Evolutionary conservation across 2,329 filamentous ascomycete genomes (phyloP), one percentile per base, ranked within the genome.

Genomic region (Beauveria pseudobassiana): DNA sequence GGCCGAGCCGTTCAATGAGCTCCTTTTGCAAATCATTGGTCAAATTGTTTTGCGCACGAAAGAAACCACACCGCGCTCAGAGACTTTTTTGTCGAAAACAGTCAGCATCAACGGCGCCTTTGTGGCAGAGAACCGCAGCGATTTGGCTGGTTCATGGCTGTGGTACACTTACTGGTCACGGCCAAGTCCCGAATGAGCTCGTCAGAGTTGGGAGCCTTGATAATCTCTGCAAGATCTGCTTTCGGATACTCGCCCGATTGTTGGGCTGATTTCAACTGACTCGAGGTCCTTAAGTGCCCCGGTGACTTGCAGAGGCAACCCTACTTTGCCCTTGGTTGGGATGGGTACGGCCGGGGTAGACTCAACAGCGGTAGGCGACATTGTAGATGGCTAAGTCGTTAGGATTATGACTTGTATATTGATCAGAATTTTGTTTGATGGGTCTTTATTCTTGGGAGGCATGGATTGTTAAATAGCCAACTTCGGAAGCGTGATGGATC

Each of bases 31-130:
- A 78, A 1, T 85, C 82, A 68, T 87, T 81, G 65, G 79, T 80
- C 43, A 89, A 72, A 42, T 77, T 75, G 68, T 87, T 77, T 65
- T 90, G 87, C 34, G 82, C 79, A 22, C 86, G 82, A 74, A 90
- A 88, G 75, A 89, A 38, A 89, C 86, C 3, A 90, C 87, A 10
- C 87, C 87, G 0, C 87, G 82, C 63, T 84, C 82, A 1, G 87
- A 89, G 65, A 90, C 86, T 88, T 24, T 48, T 38, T 34, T 34
- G 30, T 34, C 14, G 30, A 14, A 38, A 38, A 38, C 2, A 2
- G 34, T 38, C 12, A 38, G 34, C 12, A 14, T 38, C 34, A 14
- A 38, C 0, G 34, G 5, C 30, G 12, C 12, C 0, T 14, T 5
- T 14, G 34, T 38, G 34, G 12, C 12, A 14, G 5, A 38, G 34